Evolutionary conservation across 805 yeast species (phyloP).

Genomic region (Suhomyces canberraensis): DNA sequence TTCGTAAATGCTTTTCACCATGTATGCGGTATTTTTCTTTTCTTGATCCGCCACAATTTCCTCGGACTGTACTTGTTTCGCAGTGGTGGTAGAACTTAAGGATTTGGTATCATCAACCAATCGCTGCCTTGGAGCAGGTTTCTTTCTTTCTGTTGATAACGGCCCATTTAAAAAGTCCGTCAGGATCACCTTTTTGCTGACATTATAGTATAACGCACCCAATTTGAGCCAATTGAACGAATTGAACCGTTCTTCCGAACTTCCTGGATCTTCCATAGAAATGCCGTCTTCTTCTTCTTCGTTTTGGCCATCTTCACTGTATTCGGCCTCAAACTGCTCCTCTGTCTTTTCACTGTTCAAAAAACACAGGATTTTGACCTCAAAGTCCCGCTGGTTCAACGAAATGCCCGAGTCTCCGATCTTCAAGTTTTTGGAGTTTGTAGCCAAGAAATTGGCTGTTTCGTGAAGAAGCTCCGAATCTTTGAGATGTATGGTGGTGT

Average conservation of each 20-base stretch:
- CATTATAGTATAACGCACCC: slow-evolving; percentile 49
- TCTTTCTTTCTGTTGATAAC: slow-evolving; percentile 55
- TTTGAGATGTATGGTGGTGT: slow-evolving; percentile 36
- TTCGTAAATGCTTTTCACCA: slow-evolving; percentile 54
- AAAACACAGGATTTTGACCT: slow-evolving; percentile 34
- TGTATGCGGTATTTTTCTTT: slow-evolving; percentile 56
- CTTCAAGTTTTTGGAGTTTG: slow-evolving; percentile 59
- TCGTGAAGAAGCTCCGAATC: slow-evolving; percentile 64
- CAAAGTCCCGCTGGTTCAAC: slow-evolving; percentile 47
- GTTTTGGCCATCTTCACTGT: slow-evolving; percentile 1
- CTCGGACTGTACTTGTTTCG: slow-evolving; percentile 49
- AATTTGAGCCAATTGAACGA: slow-evolving; percentile 57
- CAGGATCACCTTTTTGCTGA: slow-evolving; percentile 47
- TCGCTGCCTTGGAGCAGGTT: slow-evolving; percentile 29
- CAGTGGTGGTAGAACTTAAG: slow-evolving; percentile 40
- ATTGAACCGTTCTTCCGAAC: slow-evolving; percentile 32
- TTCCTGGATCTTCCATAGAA: too few relatives aligned
- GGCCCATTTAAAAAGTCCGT: slow-evolving; percentile 72
- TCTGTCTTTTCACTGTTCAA: slow-evolving; percentile 14
- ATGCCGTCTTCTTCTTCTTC: slow-evolving; percentile 7
- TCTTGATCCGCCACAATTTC: slow-evolving; percentile 51
- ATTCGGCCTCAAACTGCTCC: slow-evolving; percentile 16
- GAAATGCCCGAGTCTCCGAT: slow-evolving; percentile 55
- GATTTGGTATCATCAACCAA: slow-evolving; percentile 43
- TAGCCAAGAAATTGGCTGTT: slow-evolving; percentile 59